Base-by-base conservation (phyloP, 2,329 filamentous ascomycete genomes). In the Anisogramma anomala region DNA sequence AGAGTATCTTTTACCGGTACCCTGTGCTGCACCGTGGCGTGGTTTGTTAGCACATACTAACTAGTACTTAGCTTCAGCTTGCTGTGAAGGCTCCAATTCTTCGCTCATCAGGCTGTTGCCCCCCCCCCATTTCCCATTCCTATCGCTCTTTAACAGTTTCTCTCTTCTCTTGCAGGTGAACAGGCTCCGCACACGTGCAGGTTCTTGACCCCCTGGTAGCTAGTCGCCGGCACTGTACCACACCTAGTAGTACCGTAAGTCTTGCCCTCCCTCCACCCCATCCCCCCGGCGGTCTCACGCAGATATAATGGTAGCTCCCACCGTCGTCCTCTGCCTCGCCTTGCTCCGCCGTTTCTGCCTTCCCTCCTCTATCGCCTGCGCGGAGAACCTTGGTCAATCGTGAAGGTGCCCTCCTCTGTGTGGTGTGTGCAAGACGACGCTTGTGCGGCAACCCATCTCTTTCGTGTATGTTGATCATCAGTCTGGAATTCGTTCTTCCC, bases 271-370 rank as follows among this genome's bases (percentile, higher is more conserved):
- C 14, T 14, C 28, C 30, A 22, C 30, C 19, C 20, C 30, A 18
- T 33, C 22, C 28, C 31, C 33, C 22, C 23, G 15, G 31, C 17
- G 31, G 18, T n/a, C 38, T 26, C 20, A 17, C 38, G 31, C 38
- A 40, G 33, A 40, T 40, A 40, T 44, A 47, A 47, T 41, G 44
- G 30, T 44, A 39, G 36, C 33, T 47, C 44, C 31, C 41, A 42
- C 44, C 44, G 44, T 36, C 36, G 28, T 38, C 44, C 37, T 34
- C 56, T 62, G 51, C 56, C n/a, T n/a, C n/a, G n/a, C 59, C 58
- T 56, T 55, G 59, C 45, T 37, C 26, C 35, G 45, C 48, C 43
- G 34, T 47, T 43, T 42, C 42, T 37, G 32, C 45, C 44, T 46
- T 34, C 45, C 47, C 41, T 39, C 36, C 49, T 41, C 39, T 48